Evolutionary conservation across 257 asterid species (phyloP), one percentile per base, ranked within the genome.

Genomic region (Galeopsis tetrahit): DNA sequence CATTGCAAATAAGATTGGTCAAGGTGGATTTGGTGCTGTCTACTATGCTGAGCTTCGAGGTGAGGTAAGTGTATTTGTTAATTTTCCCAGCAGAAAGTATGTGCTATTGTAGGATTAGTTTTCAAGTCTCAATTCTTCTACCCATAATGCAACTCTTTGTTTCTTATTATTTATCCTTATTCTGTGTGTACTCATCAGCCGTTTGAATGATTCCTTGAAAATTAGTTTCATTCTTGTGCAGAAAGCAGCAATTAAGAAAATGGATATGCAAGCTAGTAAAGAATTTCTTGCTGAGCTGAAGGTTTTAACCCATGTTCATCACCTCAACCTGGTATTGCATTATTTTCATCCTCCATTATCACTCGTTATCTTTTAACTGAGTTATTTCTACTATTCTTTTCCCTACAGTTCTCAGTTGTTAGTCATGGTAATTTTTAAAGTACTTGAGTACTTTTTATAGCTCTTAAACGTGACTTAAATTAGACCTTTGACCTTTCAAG

Each of bases 21-120:
- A 91, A 83, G 98, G 98, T 75, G 98, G 98, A 67, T 94, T 94
- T 79, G 98, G 98, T 40, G 84, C 96, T 11, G 98, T 93, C 78
- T 93, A 91, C 83, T 93, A 90, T 75, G 98, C 98, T 13, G 98
- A 89, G 88, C 97, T 93, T 81, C 88, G 97, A 84, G 97, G 97
- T 79, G 98, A 93, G 91, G 98, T 89, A 78, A 77, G 96, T 82
- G 43, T 10, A 63, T 28, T 55, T 72, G 10, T 66, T 70, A 14
- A 14, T 68, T 38, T 42, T 4, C 53, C n/a, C 40, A 28, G 33
- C 21, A 33, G 66, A 36, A 62, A 56, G 55, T 17, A 40, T 7
- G 5, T 38, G 31, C 52, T 39, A 64, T 34, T 39, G 34, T 67
- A 61, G 3, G 35, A 32, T 17, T 40, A 73, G 63, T 80, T 77